Percentiles rank a stretch among this genome's conserved stretches.
These are phyloP conservation scores for Daldinia vernicosa DNA, from an alignment of 495 filamentous ascomycete genomes.

Conservation along the genomic window DNA sequence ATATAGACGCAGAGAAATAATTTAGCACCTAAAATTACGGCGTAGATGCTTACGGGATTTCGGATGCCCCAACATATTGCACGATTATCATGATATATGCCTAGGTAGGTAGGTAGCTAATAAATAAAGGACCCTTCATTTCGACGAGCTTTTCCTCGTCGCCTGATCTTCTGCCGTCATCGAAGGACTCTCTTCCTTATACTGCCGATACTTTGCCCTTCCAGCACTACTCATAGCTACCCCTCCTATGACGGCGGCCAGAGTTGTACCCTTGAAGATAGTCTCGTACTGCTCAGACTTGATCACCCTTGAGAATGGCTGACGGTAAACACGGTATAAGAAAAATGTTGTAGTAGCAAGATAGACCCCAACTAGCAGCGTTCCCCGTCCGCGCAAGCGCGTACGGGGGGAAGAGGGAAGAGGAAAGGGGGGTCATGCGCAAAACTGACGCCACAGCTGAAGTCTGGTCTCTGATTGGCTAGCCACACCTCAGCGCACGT, in stretches of 20 bases:
- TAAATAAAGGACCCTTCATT: neutral
- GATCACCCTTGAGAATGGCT: slow-evolving; percentile 12
- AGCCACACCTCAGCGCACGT: too few species aligned
- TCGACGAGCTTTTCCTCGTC: neutral
- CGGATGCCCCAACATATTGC: neutral
- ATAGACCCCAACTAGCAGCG: too few species aligned
- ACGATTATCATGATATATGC: neutral
- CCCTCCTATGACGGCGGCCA: slow-evolving; percentile 14
- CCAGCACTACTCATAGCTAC: slow-evolving; percentile 17
- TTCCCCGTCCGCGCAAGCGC: too few species aligned
- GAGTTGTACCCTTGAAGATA: slow-evolving; percentile 23
- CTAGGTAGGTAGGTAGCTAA: neutral
- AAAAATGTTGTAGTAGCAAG: slow-evolving; percentile 10
- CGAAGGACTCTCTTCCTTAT: neutral
- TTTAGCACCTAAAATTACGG: too few species aligned
- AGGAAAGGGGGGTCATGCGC: too few species aligned
- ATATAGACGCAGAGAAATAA: neutral
- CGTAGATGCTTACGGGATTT: too few species aligned
- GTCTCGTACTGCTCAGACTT: slow-evolving; percentile 28
- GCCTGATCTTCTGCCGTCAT: neutral
- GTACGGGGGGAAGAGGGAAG: too few species aligned
- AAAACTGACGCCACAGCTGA: too few species aligned
- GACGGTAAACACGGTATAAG: slow-evolving; percentile 21
- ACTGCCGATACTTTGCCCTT: slow-evolving; percentile 21
- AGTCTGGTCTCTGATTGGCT: too few species aligned